Conservation (phyloP, 2,329 filamentous ascomycete species). For the Cordyceps farinosa region DNA sequence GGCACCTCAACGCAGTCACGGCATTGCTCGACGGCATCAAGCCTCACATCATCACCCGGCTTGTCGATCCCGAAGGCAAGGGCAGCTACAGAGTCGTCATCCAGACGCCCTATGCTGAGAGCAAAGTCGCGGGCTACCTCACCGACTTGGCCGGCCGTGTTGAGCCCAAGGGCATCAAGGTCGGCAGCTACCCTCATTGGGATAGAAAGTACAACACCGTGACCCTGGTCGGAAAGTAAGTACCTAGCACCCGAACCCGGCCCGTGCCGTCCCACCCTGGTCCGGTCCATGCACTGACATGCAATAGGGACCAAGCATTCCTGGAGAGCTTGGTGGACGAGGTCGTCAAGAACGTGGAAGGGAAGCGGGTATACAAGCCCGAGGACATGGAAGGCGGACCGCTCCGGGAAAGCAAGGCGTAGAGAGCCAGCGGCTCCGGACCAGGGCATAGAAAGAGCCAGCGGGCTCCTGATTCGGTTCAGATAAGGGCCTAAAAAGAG, state of each 20-base stretch:
- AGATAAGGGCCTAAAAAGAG: background rate
- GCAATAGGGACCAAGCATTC: conserved; percentile 61
- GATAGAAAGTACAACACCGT: conserved; percentile 84
- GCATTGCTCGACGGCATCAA: conserved; percentile 73
- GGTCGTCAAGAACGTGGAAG: conserved; percentile 72
- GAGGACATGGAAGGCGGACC: conserved; percentile 65
- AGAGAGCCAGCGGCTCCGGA: background rate
- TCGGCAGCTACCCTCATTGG: conserved; percentile 94
- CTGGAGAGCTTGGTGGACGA: conserved; percentile 77
- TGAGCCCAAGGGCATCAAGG: conserved; percentile 76
- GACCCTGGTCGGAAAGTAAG: conserved; percentile 69
- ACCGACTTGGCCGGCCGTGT: conserved; percentile 74
- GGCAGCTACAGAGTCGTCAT: conserved; percentile 76
- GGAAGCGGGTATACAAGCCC: conserved; percentile 56
- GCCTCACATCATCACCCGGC: conserved; percentile 63
- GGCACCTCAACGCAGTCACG: conserved; percentile 50
- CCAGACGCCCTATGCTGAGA: conserved; percentile 84
- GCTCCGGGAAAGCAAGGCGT: conserved; percentile 14
- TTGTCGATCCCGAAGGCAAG: conserved; percentile 77
- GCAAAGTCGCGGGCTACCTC: conserved; percentile 76
- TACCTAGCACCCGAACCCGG: conserved; percentile 3
- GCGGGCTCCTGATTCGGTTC: background rate
- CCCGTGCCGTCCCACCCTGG: background rate
- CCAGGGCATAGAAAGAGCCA: background rate
- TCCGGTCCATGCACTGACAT: background rate